Base-by-base conservation (phyloP, 495 filamentous ascomycete species). In the Lepraria neglecta region DNA sequence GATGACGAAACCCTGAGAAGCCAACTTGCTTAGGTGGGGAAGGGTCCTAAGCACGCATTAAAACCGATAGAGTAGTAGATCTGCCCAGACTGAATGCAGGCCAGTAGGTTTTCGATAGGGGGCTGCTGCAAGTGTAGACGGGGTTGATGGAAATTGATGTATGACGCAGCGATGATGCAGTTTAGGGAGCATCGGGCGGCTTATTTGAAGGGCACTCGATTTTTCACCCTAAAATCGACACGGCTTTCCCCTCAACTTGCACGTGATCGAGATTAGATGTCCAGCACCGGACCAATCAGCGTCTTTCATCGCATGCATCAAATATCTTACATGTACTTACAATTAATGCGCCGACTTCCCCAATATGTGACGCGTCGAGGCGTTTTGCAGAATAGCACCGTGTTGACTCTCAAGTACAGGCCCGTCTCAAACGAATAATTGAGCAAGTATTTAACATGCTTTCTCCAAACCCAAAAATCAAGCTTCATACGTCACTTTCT, bases 1-100 rank as follows among this genome's bases (percentile, higher is more conserved):
- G 63, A 65, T 65, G 63, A 65, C 63, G 63, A 65, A 65, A 65
- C 45, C 60, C 43, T 17, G 30, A 24, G 31, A 10, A 35, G 31
- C 30, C 51, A 30, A 17, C 19, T 12, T 38, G 12, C 51, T 21
- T 38, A 35, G 30, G 51, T n/a, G 31, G 51, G 51, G 51, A 33
- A 38, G 35, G 51, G 30, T 19, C 17, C 51, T 54, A 54, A n/a
- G 31, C 31, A 54, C 17, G 51, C 51, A 54, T 54, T 15, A 21
- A 54, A 33, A 54, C 51, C 51, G 51, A 54, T 38, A 35, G 51
- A 54, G 51, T 54, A 28, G 51, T n/a, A 54, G 51, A 54, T 54
- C 51, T 54, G 30, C 51, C 51, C 51, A 54, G 51, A 33, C n/a
- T 35, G 28, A 35, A 33, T 54, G 51, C 31, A 54, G 51, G n/a